Evolutionary conservation across 352 stramenopile genomes (phyloP), one percentile per base, ranked within the genome.

Genomic region (Peronospora belbahrii): DNA sequence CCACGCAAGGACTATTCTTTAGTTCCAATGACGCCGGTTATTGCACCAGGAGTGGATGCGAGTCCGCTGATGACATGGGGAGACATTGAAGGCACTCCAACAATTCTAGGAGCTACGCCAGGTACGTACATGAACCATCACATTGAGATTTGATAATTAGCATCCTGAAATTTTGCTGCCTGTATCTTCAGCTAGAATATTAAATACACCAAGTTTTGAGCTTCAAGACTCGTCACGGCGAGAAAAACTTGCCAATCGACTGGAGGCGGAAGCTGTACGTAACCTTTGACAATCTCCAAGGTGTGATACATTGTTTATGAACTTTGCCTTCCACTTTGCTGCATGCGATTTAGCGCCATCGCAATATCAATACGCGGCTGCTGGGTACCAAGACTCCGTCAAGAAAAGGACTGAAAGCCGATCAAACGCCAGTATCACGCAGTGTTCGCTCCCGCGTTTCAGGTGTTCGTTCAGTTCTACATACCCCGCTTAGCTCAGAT

Each of bases 51-150:
- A 18, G 60, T 87, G 2, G 65, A 87, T 51, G 73, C 69, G 4
- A 90, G 74, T 48, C 82, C 82, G 18, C 38, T 94, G 9, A 87
- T 94, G 70, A 94, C 82, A 0, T 94, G 82, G 82, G 82, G 82
- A 22, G 70, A 82, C 11, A 91, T 94, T 46, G 82, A 89, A 69
- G 71, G 58, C 15, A 94, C 82, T 13, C 82, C 82, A 6, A 72
- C 79, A 45, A 66, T 76, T 31, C 57, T 91, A 9, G 61, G 51
- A 28, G 49, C 54, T 2, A 71, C 59, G 1, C 54, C 65, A 70
- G 64, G 79, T 90, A 52, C 4, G 44, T 44, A 15, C 3, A 3
- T 32, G 30, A 15, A 33, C 30, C 13, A 35, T 6, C 3, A 2
- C 2, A 35, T 5, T 18, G 4, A 13, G 32, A 32, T 27, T n/a